Evolutionary conservation across 2,329 filamentous ascomycete genomes (phyloP).

Genomic region (Parastagonospora avenae): DNA sequence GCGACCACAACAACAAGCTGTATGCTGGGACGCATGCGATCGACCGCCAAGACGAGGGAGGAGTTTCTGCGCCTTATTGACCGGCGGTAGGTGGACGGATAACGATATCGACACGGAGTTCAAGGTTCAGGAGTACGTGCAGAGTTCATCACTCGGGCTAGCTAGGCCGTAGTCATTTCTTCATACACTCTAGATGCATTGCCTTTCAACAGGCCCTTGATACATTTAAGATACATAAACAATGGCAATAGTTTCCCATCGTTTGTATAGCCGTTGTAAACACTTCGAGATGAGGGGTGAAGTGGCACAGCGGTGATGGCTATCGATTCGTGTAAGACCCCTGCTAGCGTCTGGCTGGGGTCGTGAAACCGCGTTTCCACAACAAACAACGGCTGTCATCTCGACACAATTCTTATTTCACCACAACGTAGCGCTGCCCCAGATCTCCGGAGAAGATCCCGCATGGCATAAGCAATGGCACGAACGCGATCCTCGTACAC

Average conservation of each 20-base stretch:
- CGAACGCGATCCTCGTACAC: conserved; percentile 43
- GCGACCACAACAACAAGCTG: conserved; percentile 93
- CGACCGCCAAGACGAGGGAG: conserved; percentile 89
- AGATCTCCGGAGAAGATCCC: not conserved
- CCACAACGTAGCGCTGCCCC: conserved; percentile 2
- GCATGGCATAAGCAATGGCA: conserved; percentile 31
- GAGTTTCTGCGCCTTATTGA: conserved; percentile 82
- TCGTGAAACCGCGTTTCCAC: conserved; percentile 17
- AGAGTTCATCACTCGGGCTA: conserved; percentile 40
- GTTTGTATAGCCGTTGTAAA: too few species aligned
- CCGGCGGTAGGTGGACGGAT: conserved; percentile 22
- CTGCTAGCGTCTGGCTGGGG: conserved; percentile 2
- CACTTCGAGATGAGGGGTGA: not conserved
- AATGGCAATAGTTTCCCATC: not conserved
- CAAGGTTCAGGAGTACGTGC: not conserved
- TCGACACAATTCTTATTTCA: conserved; percentile 25
- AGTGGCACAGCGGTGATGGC: not conserved
- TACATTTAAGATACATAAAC: conserved; percentile 3
- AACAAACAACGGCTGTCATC: conserved; percentile 23
- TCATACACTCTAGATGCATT: conserved; percentile 26
- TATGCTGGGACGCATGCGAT: conserved; percentile 94
- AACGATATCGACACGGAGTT: conserved; percentile 1
- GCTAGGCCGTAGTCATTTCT: conserved; percentile 16
- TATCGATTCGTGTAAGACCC: conserved; percentile 8
- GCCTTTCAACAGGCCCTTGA: conserved; percentile 37